These are phyloP conservation scores for Mangifera indica DNA, from an alignment of 345 rosid genomes.

Conservation along the genomic window DNA sequence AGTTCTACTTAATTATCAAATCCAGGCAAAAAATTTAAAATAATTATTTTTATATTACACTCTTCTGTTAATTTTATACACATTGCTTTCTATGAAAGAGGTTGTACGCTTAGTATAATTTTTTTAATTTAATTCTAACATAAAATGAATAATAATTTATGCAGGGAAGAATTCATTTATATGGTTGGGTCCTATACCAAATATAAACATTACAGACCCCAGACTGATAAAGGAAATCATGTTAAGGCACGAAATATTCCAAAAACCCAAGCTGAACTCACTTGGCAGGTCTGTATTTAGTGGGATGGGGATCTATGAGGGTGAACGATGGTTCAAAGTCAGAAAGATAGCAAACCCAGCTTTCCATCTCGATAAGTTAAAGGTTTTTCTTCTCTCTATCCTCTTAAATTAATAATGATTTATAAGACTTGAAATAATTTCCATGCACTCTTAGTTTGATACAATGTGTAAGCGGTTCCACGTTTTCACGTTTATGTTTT, in stretches of 20 bases:
- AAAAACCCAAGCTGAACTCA: slow-evolving; percentile 17
- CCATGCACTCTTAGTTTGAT: too few species aligned
- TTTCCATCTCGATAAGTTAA: too few species aligned
- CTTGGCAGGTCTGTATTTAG: too few species aligned
- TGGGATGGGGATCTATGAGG: slow-evolving; percentile 8
- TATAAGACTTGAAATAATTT: too few species aligned
- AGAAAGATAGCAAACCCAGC: too few species aligned
- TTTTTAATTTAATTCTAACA: not conserved
- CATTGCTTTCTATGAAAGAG: too few species aligned
- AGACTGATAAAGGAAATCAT: slow-evolving; percentile 46
- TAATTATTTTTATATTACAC: too few species aligned
- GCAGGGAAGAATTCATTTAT: slow-evolving; percentile 44
- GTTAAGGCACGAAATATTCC: slow-evolving; percentile 33
- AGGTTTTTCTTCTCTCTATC: too few species aligned
- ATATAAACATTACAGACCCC: slow-evolving; percentile 40
- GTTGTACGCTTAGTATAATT: not conserved
- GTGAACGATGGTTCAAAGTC: slow-evolving; percentile 47
- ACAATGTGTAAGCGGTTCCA: not conserved
- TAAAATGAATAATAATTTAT: not conserved
- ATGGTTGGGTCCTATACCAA: slow-evolving; percentile 53
- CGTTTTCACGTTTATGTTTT: not conserved
- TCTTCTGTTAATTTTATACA: too few species aligned
- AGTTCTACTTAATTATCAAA: too few species aligned
- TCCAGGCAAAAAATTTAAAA: too few species aligned
- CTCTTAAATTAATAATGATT: too few species aligned